phyloP scores from a whole-genome alignment of 2,329 filamentous ascomycete genomes.

The Karstenula rhodostoma region DNA sequence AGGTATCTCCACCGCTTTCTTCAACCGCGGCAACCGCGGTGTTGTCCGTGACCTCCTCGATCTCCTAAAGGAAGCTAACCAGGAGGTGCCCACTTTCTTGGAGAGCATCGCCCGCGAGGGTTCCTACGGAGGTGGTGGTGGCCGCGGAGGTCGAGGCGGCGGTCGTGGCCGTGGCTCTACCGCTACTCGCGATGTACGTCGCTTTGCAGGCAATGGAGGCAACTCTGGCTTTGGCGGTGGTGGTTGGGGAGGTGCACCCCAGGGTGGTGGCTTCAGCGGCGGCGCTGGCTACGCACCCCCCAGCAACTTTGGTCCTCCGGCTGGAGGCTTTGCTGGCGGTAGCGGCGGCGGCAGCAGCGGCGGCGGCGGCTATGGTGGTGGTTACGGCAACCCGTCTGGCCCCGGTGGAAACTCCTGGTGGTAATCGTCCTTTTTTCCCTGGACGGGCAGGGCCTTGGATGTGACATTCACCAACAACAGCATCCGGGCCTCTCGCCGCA shows the following conservation, averaged over 20 bases:
- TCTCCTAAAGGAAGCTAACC: conserved; percentile 98
- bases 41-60: conserved; percentile 96
- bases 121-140: conserved; percentile 76
- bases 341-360: conserved; percentile 49
- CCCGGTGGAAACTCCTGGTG: conserved; percentile 74
- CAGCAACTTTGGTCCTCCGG: conserved; percentile 67
- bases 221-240: conserved; percentile 57
- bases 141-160: conserved; percentile 69
- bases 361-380: conserved; percentile 56
- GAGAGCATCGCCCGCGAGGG: conserved; percentile 98
- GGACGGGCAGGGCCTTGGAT: conserved; percentile 40
- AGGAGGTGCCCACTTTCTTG: conserved; percentile 92
- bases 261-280: conserved; percentile 42
- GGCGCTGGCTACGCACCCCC: conserved; percentile 55
- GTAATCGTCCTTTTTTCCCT: conserved; percentile 52
- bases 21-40: conserved; percentile 99
- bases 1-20: conserved; percentile 89
- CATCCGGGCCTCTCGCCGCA: conserved; percentile 35
- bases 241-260: conserved; percentile 49
- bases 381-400: conserved; percentile 75
- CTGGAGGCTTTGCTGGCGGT: conserved; percentile 58
- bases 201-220: conserved; percentile 62
- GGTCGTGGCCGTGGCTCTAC: conserved; percentile 74
- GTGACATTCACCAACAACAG: conserved; percentile 29
- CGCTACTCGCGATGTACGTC: conserved; percentile 87